These are phyloP conservation scores for Starmera caribaea DNA, from an alignment of 805 yeast species.

Conservation along the genomic window DNA sequence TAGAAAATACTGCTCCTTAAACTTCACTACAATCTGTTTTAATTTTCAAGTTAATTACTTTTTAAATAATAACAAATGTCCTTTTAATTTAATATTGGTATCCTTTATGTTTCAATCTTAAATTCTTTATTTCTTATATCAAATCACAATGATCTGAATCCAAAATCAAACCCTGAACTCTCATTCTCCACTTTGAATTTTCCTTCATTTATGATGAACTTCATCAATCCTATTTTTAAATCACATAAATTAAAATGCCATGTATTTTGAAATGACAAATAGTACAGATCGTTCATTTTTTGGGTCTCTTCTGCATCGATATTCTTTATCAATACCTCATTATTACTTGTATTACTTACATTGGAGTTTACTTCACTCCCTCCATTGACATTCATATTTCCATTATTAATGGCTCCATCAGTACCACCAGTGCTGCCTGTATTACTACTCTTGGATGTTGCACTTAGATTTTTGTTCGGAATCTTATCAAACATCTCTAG, in stretches of 20 bases:
- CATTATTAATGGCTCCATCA: too few species aligned
- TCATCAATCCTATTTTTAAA: conserved; percentile 38
- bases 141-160: conserved; percentile 27
- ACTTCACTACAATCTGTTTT: too few species aligned
- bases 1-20: conserved; percentile 5
- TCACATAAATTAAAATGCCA: conserved; percentile 78
- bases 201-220: conserved; percentile 34
- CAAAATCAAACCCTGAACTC: conserved; percentile 58
- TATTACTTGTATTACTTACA: too few species aligned
- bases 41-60: too few species aligned
- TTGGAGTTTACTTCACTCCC: too few species aligned
- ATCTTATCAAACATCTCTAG: conserved; percentile 53
- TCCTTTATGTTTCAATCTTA: conserved; percentile 8
- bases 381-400: too few species aligned
- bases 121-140: conserved; percentile 11
- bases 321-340: too few species aligned
- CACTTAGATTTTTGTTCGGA: conserved; percentile 20
- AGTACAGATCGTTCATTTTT: conserved; percentile 44
- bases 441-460: too few species aligned
- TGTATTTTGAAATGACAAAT: conserved; percentile 55
- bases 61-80: too few species aligned
- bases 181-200: conserved; percentile 40
- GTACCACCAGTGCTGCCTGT: too few species aligned
- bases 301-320: too few species aligned
- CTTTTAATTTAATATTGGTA: neutral